Evolutionary conservation across 2,329 filamentous ascomycete genomes (phyloP).

Genomic region (Colletotrichum horii): DNA sequence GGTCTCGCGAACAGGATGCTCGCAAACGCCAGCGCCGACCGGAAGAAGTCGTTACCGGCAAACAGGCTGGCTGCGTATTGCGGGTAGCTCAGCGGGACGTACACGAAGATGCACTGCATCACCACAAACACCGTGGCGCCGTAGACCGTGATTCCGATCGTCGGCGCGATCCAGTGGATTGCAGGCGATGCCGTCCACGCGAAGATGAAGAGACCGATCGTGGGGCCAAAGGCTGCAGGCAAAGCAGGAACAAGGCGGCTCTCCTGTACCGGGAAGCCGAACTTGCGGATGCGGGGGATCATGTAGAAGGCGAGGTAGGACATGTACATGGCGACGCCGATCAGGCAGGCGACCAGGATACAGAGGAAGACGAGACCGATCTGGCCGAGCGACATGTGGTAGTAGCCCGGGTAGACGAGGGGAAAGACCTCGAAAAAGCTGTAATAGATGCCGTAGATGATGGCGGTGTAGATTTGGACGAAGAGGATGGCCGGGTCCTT

Average conservation of each 20-base stretch:
- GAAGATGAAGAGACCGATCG: conserved; percentile 66
- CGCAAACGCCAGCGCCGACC: conserved; percentile 62
- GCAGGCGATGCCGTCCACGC: conserved; percentile 59
- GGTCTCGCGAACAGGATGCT: conserved; percentile 66
- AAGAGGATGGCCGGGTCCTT: conserved; percentile 68
- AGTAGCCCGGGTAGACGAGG: conserved; percentile 63
- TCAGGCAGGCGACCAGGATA: conserved; percentile 60
- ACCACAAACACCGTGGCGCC: conserved; percentile 57
- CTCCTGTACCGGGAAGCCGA: conserved; percentile 58
- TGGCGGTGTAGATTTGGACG: conserved; percentile 64
- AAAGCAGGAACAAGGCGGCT: conserved; percentile 61
- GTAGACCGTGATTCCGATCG: conserved; percentile 63
- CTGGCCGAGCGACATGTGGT: conserved; percentile 63
- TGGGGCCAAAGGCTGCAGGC: conserved; percentile 54
- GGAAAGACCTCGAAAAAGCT: conserved; percentile 72
- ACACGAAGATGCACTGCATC: conserved; percentile 66
- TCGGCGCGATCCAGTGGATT: conserved; percentile 60
- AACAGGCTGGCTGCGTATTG: conserved; percentile 64
- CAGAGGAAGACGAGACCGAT: conserved; percentile 66
- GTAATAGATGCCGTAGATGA: conserved; percentile 68
- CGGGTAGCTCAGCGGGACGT: conserved; percentile 61
- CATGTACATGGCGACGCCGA: conserved; percentile 55
- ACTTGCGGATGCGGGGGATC: conserved; percentile 52
- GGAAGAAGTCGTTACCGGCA: conserved; percentile 65
- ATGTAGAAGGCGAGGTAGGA: conserved; percentile 58